These are phyloP conservation scores for Fraxinus americana DNA, from an alignment of 257 asterid species.

Conservation along the genomic window DNA sequence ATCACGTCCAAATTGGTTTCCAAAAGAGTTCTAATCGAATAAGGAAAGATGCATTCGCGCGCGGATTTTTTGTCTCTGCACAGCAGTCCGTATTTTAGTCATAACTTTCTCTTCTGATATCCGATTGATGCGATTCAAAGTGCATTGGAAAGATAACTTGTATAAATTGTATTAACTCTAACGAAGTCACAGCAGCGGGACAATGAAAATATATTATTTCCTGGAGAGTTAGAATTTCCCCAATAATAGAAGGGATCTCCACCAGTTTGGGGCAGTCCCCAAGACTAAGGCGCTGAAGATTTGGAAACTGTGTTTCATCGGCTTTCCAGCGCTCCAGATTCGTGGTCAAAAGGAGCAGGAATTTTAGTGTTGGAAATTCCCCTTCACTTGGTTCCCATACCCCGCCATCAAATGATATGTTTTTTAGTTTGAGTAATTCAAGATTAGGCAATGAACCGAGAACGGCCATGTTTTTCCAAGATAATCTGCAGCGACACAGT, in stretches of 20 bases:
- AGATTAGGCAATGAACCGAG: not conserved
- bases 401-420: not conserved
- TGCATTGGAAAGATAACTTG: too few relatives aligned
- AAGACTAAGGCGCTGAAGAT: not conserved
- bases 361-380: not conserved
- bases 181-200: not conserved
- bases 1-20: too few relatives aligned
- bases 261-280: not conserved
- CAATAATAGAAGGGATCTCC: slow-evolving; percentile 18
- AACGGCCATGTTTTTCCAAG: not conserved
- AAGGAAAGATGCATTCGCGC: too few relatives aligned
- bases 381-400: slow-evolving; percentile 23
- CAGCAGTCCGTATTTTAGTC: too few relatives aligned
- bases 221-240: slow-evolving; percentile 13
- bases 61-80: too few relatives aligned
- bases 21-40: too few relatives aligned
- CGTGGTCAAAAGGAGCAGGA: not conserved
- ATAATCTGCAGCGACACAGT: not conserved
- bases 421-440: slow-evolving; percentile 19
- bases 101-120: too few relatives aligned
- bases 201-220: not conserved
- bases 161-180: not conserved
- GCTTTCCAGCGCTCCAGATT: slow-evolving; percentile 12
- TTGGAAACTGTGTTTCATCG: slow-evolving; percentile 8
- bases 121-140: too few relatives aligned